Percentiles rank a stretch among this genome's conserved stretches.
phyloP scores from a whole-genome alignment of 1,284 basidiomycete species.

The Anthracocystis setariae region DNA sequence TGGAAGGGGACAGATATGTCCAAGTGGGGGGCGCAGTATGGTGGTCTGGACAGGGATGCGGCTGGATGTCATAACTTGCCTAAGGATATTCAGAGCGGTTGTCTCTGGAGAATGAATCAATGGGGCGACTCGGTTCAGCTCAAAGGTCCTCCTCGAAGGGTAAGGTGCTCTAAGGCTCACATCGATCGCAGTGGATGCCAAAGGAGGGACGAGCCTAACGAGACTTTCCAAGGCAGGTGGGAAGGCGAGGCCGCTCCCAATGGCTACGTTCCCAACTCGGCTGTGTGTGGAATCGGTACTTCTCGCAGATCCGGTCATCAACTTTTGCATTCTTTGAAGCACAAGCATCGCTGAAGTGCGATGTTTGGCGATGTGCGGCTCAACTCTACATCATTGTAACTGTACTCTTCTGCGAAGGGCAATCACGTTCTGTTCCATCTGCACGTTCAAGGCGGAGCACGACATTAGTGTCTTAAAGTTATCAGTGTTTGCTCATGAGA shows the following conservation, averaged over 20 bases:
- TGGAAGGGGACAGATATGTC: slow-evolving; percentile 26
- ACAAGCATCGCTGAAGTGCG: not conserved
- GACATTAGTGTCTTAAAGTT: too few species aligned
- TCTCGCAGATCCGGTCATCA: slow-evolving; percentile 1
- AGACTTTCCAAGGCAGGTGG: slow-evolving; percentile 1
- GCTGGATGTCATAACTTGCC: slow-evolving; percentile 35
- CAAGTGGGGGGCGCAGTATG: slow-evolving; percentile 37
- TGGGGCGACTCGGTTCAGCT: slow-evolving; percentile 34
- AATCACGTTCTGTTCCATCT: too few species aligned
- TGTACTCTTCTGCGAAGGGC: too few species aligned
- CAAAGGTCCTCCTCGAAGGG: slow-evolving; percentile 16
- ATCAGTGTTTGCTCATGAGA: too few species aligned
- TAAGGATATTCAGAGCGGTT: slow-evolving; percentile 29
- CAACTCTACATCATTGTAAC: too few species aligned
- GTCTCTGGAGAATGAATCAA: slow-evolving; percentile 34
- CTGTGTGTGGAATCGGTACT: slow-evolving; percentile 26
- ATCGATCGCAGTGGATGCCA: slow-evolving; percentile 43
- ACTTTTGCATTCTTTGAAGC: not conserved
- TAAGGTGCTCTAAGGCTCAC: slow-evolving; percentile 39
- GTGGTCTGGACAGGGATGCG: slow-evolving; percentile 26
- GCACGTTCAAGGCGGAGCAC: too few species aligned
- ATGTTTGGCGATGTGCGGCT: not conserved
- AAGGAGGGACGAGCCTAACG: slow-evolving; percentile 28
- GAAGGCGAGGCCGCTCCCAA: slow-evolving; percentile 15
- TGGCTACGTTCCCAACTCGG: slow-evolving; percentile 25